These are phyloP conservation scores for Cryptococcus wingfieldii DNA, from an alignment of 1,284 basidiomycete genomes.

Conservation along the genomic window DNA sequence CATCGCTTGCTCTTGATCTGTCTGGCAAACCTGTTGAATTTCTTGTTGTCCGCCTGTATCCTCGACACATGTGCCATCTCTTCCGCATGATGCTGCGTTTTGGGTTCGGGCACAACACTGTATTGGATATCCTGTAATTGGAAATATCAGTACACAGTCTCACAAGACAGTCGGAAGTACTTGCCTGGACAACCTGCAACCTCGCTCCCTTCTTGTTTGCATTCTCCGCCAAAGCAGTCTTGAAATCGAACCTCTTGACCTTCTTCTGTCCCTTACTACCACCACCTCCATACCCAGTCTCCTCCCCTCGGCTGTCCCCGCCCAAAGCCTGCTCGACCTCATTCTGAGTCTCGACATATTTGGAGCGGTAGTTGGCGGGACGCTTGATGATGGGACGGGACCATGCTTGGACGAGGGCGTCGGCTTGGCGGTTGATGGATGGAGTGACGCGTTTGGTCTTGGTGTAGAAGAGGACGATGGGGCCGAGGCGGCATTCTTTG, in stretches of 20 bases:
- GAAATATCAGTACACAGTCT: background rate
- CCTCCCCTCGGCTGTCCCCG: background rate
- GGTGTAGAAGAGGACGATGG: conserved; percentile 91
- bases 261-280: conserved; percentile 13
- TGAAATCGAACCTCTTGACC: conserved; percentile 35
- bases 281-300: background rate
- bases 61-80: conserved; percentile 38
- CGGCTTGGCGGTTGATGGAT: conserved; percentile 72
- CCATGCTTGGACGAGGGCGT: conserved; percentile 80
- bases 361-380: conserved; percentile 67
- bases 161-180: conserved; percentile 2
- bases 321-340: conserved; percentile 14
- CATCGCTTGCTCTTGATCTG: conserved; percentile 19
- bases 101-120: conserved; percentile 38
- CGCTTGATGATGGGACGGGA: conserved; percentile 92
- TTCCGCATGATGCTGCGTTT: conserved; percentile 29
- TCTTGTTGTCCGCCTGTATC: conserved; percentile 42
- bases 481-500: conserved; percentile 88
- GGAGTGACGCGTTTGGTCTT: conserved; percentile 78
- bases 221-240: conserved; percentile 36
- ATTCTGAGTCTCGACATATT: conserved; percentile 26
- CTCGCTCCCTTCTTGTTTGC: conserved; percentile 37
- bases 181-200: conserved; percentile 30
- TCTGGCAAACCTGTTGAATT: conserved; percentile 46
- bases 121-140: conserved; percentile 38